phyloP scores from a whole-genome alignment of 176 grass and related monocot genomes.

The Eremochloa ophiuroides region DNA sequence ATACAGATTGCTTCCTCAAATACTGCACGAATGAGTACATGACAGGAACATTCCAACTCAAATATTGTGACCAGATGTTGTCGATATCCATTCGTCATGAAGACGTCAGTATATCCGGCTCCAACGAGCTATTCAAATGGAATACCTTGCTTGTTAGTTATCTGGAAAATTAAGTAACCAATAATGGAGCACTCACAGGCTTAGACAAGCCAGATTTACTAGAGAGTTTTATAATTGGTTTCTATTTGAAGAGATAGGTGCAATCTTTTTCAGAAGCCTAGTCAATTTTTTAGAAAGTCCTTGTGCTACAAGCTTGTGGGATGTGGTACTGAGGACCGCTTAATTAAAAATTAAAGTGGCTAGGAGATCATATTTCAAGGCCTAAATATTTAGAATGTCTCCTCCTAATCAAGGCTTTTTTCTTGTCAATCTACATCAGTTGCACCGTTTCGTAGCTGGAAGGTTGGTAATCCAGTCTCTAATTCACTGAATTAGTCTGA shows the following conservation, averaged over 20 bases:
- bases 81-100: background rate
- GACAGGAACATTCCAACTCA: conserved; percentile 3
- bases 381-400: background rate
- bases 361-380: conserved; percentile 13
- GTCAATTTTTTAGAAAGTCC: background rate
- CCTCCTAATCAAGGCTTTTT: background rate
- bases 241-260: background rate
- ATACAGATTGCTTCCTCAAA: too few species aligned
- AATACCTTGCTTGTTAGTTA: background rate
- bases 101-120: background rate
- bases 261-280: conserved; percentile 1
- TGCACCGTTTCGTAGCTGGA: conserved; percentile 19
- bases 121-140: background rate
- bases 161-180: background rate
- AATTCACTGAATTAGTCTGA: conserved; percentile 26
- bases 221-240: background rate
- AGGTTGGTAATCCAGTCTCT: conserved; percentile 32
- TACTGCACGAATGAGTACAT: background rate
- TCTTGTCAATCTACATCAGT: conserved; percentile 4
- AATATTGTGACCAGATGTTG: background rate
- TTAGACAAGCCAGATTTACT: background rate
- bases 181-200: background rate
- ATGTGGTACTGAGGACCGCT: background rate
- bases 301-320: background rate
- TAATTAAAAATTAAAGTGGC: background rate